Evolutionary conservation across 2,329 filamentous ascomycete species (phyloP), one percentile per base, ranked within the genome.

Genomic region (Colletotrichum trifolii): DNA sequence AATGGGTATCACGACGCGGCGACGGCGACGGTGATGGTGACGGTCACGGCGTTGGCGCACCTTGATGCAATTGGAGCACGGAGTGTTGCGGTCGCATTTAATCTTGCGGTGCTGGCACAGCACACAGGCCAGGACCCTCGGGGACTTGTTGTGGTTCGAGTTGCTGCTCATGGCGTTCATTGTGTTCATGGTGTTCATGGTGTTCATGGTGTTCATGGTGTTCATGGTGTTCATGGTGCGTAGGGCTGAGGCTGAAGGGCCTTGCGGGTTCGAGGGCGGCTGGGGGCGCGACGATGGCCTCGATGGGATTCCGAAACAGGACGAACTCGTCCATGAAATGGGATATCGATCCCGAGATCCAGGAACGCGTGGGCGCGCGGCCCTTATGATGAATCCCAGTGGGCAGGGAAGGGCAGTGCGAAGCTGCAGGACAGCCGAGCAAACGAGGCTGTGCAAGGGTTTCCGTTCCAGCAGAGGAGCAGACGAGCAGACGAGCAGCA

Each of bases 21-120:
- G 25, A 25, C 25, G 25, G 25, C 25, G 25, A 5, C 25, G 4
- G 34, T 34, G 49, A 35, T n/a, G 39, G 15, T 12, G 48, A 54
- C 74, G 70, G 60, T 35, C 25, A 11, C 53, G 54, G 72, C 25
- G 4, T 25, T 25, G 25, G 25, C 76, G 67, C 69, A 88, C 86
- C 81, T 88, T 88, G 72, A 84, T 75, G 69, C 86, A 88, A 69
- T 88, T 88, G 63, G 85, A 83, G 70, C 86, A 88, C 4, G 86
- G 86, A 45, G 83, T 86, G 46, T 81, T 82, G 66, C 86, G 81
- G 70, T 88, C 85, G 74, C 86, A 89, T 73, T 87, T 87, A 75
- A 88, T 88, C 76, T 89, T 88, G 70, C 86, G 82, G 71, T 85
- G 83, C 72, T 88, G 86, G 71, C 86, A 88, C 42, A 87, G 77